phyloP scores from a whole-genome alignment of 2,329 filamentous ascomycete species.

The Ophiosphaerella korrae region DNA sequence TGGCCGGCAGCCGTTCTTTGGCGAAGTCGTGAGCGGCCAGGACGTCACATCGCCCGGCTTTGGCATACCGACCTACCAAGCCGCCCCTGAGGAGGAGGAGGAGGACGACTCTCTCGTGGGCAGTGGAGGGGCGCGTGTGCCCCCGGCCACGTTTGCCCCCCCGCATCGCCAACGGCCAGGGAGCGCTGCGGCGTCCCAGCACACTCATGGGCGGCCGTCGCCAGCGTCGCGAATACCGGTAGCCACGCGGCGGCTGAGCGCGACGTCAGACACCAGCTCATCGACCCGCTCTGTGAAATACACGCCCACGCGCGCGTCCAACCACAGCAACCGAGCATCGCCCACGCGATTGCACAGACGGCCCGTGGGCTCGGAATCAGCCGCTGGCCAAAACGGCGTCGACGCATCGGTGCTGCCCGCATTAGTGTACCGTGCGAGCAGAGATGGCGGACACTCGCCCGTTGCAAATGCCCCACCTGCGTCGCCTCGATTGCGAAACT shows the following conservation, averaged over 20 bases:
- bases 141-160: conserved; percentile 19
- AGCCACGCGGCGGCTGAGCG: conserved; percentile 36
- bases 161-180: conserved; percentile 25
- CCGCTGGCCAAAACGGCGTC: conserved; percentile 11
- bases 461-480: conserved; percentile 37
- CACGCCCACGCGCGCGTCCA: conserved; percentile 26
- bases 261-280: conserved; percentile 43
- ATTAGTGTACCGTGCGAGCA: conserved; percentile 39
- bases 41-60: conserved; percentile 38
- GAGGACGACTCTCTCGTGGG: conserved; percentile 12
- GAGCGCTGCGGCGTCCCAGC: conserved; percentile 22
- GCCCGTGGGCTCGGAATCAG: conserved; percentile 12
- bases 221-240: conserved; percentile 44
- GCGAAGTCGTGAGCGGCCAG: conserved; percentile 42
- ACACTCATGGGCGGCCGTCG: conserved; percentile 25
- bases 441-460: conserved; percentile 40
- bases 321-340: conserved; percentile 33
- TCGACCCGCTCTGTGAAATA: conserved; percentile 41
- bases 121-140: conserved; percentile 14
- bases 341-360: conserved; percentile 30
- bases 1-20: conserved; percentile 42
- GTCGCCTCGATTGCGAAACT: conserved; percentile 43
- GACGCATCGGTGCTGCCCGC: conserved; percentile 31
- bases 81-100: conserved; percentile 16
- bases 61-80: conserved; percentile 37